phyloP scores from a whole-genome alignment of 2,329 filamentous ascomycete genomes.

The Talaromyces sp. region DNA sequence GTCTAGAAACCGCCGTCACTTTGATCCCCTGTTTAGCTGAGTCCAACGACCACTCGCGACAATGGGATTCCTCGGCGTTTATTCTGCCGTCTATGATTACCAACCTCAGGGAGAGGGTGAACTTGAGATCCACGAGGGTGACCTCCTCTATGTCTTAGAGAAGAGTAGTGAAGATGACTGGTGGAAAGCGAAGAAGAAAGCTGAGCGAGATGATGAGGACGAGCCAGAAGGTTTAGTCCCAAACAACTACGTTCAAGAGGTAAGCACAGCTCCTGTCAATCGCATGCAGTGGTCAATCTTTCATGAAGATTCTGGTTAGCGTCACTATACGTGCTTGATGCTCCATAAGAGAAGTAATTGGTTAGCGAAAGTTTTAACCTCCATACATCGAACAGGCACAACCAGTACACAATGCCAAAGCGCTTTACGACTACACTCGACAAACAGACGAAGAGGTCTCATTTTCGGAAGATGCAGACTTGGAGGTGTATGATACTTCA shows the following conservation, averaged over 20 bases:
- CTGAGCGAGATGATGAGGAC: slow-evolving; percentile 79
- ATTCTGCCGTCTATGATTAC: slow-evolving; percentile 91
- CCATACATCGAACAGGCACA: slow-evolving; percentile 55
- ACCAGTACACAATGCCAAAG: slow-evolving; percentile 72
- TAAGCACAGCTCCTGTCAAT: slow-evolving; percentile 49
- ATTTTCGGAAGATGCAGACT: slow-evolving; percentile 81
- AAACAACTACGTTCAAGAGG: slow-evolving; percentile 93
- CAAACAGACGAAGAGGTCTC: slow-evolving; percentile 98
- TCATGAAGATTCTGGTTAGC: not conserved
- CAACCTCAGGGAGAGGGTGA: slow-evolving; percentile 82
- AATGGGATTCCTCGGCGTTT: slow-evolving; percentile 93
- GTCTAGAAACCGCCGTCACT: not conserved
- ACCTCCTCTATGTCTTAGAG: slow-evolving; percentile 84
- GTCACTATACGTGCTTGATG: not conserved
- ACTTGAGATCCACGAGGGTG: slow-evolving; percentile 80
- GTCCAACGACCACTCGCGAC: slow-evolving; percentile 15
- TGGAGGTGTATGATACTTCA: slow-evolving; percentile 84
- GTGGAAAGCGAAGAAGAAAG: slow-evolving; percentile 97
- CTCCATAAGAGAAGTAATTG: not conserved
- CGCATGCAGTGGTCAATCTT: not conserved
- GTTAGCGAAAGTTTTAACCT: slow-evolving; percentile 10
- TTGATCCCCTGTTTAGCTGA: slow-evolving; percentile 2
- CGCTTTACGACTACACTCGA: slow-evolving; percentile 96
- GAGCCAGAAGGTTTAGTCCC: slow-evolving; percentile 89
- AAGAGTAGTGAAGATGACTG: slow-evolving; percentile 80